These are phyloP conservation scores for Tetradesmus lagerheimii DNA, from an alignment of 139 green algal species.

Conservation along the genomic window DNA sequence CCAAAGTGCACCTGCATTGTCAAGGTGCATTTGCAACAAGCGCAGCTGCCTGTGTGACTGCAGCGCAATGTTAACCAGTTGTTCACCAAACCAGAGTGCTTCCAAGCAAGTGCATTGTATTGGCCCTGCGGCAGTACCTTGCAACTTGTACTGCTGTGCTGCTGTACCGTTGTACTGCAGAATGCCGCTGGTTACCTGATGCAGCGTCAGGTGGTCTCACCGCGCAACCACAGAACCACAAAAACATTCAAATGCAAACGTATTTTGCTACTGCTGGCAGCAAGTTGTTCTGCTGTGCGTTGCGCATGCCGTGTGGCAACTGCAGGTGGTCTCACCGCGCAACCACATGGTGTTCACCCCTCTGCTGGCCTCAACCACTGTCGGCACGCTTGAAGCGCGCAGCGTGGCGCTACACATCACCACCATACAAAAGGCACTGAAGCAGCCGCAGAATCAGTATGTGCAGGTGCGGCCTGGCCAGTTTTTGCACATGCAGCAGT, in stretches of 20 bases:
- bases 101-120: too few species aligned
- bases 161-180: too few species aligned
- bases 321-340: constrained; percentile 67
- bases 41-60: too few species aligned
- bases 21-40: too few species aligned
- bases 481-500: constrained; percentile 42
- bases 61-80: too few species aligned
- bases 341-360: constrained; percentile 95
- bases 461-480: neutral
- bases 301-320: constrained; percentile 33
- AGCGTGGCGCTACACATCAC: constrained; percentile 75
- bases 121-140: too few species aligned
- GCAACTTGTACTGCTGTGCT: neutral
- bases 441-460: constrained; percentile 50
- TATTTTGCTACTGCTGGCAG: neutral
- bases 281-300: neutral
- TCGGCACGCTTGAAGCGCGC: constrained; percentile 87
- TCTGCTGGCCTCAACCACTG: constrained; percentile 79
- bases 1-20: too few species aligned
- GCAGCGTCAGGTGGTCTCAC: neutral
- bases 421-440: constrained; percentile 81
- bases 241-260: too few species aligned
- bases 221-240: constrained; percentile 20
- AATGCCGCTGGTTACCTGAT: too few species aligned
- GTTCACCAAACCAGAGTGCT: too few species aligned